Base-by-base conservation (phyloP, 2,329 filamentous ascomycete species). In the Venturia nashicola region DNA sequence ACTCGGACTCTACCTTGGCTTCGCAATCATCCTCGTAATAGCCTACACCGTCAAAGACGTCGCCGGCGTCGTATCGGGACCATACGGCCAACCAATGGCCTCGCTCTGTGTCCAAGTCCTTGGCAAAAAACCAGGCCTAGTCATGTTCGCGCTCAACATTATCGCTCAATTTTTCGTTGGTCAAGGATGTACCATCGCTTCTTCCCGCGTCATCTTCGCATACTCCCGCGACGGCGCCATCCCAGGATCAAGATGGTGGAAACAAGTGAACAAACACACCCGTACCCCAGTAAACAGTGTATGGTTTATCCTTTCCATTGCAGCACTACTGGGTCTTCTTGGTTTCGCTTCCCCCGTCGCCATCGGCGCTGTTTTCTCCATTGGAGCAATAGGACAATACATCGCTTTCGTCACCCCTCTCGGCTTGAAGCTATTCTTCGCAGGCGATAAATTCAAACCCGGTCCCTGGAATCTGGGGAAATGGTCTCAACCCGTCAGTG, bases 391-490 rank as follows among this genome's bases (percentile, higher is more conserved):
- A 66, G 79, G 80, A 43, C 75, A 82, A 34, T 79, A 83, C 68
- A 80, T 79, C 77, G 78, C 76, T 61, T 84, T 83, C 73, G 79
- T 78, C 72, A 83, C 83, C 65, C 82, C 82, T 40, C 82, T 84
- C 68, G 72, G 87, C 20, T 88, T 88, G 76, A 86, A 86, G 78
- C 78, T 81, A 39, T 87, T 88, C 59, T 61, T 72, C 27, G 70
- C 71, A 77, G 88, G 88, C 66, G 85, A 86, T 16, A 64, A 61
- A 20, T 84, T 67, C 60, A 55, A 62, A 61, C 63, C 62, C 18
- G 66, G 66, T 12, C 66, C 66, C 11, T 67, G 65, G 62, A 46
- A 67, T 51, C 43, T 67, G 44, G 66, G 66, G 18, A 62, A 57
- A 27, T 44, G 59, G 23, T 65, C 63, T 23, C 57, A 32, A 20